Evolutionary conservation across 2,329 filamentous ascomycete species (phyloP).

Genomic region (Paracoccidioides lutzii): DNA sequence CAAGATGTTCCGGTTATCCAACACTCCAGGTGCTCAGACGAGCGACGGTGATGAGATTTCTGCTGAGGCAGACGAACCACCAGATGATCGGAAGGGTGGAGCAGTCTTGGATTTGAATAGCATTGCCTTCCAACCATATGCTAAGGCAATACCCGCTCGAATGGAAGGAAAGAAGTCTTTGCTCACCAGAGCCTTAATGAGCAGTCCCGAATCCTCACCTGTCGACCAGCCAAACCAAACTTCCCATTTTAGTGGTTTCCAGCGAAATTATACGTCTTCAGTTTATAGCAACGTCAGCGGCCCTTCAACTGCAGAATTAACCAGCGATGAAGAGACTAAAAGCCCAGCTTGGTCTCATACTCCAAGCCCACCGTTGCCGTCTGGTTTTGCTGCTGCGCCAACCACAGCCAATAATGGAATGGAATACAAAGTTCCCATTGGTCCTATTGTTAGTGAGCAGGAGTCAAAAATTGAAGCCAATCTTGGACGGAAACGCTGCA

Average conservation of each 20-base stretch:
- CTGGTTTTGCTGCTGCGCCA: conserved; percentile 22
- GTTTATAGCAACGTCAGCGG: conserved; percentile 66
- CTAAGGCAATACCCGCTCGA: conserved; percentile 35
- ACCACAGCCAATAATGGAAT: conserved; percentile 4
- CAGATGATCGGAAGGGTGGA: conserved; percentile 40
- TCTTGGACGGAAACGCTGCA: conserved; percentile 69
- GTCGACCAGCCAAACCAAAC: conserved; percentile 14
- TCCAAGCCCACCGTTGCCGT: conserved; percentile 68
- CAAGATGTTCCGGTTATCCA: conserved; percentile 34
- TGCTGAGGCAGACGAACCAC: conserved; percentile 78
- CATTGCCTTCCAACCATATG: conserved; percentile 26
- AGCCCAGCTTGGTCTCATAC: conserved; percentile 80
- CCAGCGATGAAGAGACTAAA: conserved; percentile 84
- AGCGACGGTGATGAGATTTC: conserved; percentile 49
- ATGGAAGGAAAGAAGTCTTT: conserved; percentile 57
- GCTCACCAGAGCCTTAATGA: conserved; percentile 70
- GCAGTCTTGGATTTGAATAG: conserved; percentile 12
- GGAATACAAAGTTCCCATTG: conserved; percentile 1
- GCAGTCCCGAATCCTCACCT: conserved; percentile 42
- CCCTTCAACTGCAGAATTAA: conserved; percentile 77
- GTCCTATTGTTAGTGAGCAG: conserved; percentile 16
- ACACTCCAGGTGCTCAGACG: conserved; percentile 24
- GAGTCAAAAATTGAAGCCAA: conserved; percentile 50
- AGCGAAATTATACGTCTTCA: conserved; percentile 40
- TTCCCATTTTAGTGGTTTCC: conserved; percentile 12